Evolutionary conservation across 2,329 filamentous ascomycete species (phyloP), one percentile per base, ranked within the genome.

Genomic region (Diaporthe eres): DNA sequence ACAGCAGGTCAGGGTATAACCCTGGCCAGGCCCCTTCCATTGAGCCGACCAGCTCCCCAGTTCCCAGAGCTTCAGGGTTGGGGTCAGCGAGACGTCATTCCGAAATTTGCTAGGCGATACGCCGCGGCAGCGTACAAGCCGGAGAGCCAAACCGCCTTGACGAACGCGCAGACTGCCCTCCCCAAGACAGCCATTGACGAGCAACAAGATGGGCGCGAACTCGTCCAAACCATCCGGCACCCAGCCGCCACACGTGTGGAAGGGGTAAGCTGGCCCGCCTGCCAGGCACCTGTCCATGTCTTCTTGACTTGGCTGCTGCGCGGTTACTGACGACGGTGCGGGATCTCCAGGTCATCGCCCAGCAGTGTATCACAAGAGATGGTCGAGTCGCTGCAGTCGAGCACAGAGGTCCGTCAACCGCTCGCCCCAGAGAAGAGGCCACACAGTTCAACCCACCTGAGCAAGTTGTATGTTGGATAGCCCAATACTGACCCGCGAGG

Each of bases 301-400:
- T 37, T 13, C 4, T 39, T 6, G 31, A 4, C n/a, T 10, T 17
- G 13, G 19, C 19, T 31, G 12, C 3, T 37, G 25, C 22, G 63
- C 31, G 75, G 74, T 78, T 72, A 78, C 71, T 76, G 68, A 68
- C 75, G 42, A 47, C 42, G 61, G 61, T 58, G 49, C 57, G 80
- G 81, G 81, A 82, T 80, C 83, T 82, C 79, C 72, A 86, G 85
- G 77, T 81, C 84, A 76, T 85, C 86, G 67, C 87, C 89, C 47
- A 85, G 87, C 78, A 87, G 88, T 80, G 84, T 98, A 85, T 98
- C 95, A 79, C 92, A 94, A 82, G 92, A 94, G 82, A 89, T 98
- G 81, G 90, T 97, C 81, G 93, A 98, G 81, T 92, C 93, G 77
- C 89, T 98, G 77, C 95, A 98, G 85, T 91, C 92, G 77, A 98